These are phyloP conservation scores for Aspergillus oerlinghausenensis DNA, from an alignment of 2,329 filamentous ascomycete genomes.

Conservation along the genomic window DNA sequence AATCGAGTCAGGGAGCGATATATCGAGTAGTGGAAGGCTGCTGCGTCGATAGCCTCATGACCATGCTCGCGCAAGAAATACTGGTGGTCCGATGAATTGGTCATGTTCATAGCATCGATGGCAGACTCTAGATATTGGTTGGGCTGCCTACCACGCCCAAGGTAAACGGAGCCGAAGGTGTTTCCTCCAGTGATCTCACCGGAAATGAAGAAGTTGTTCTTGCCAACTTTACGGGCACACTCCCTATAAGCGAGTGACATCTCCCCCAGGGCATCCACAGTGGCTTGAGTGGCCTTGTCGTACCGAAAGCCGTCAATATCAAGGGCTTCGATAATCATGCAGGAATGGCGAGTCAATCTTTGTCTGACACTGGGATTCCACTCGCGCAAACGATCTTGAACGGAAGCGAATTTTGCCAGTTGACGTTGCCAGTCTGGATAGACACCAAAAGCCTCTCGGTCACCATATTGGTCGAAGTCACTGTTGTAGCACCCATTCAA, in stretches of 20 bases:
- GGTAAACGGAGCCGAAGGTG: constrained; percentile 55
- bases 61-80: constrained; percentile 52
- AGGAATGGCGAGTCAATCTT: constrained; percentile 58
- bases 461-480: constrained; percentile 63
- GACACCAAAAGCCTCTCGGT: constrained; percentile 60
- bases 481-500: constrained; percentile 57
- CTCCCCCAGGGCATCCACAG: constrained; percentile 56
- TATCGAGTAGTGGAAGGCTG: constrained; percentile 61
- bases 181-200: constrained; percentile 63
- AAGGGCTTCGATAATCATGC: constrained; percentile 58
- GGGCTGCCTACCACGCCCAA: constrained; percentile 59
- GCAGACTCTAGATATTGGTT: constrained; percentile 47
- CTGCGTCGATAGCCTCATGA: constrained; percentile 53
- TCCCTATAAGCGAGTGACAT: constrained; percentile 55
- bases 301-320: constrained; percentile 64
- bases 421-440: constrained; percentile 61
- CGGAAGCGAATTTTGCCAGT: constrained; percentile 61
- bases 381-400: constrained; percentile 63
- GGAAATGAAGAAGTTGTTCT: constrained; percentile 60
- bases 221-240: constrained; percentile 54
- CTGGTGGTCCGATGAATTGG: constrained; percentile 38
- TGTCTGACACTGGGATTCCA: constrained; percentile 57
- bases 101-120: constrained; percentile 47
- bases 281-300: constrained; percentile 63
- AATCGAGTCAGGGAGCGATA: constrained; percentile 60